Percentiles rank a stretch among this genome's conserved stretches.
phyloP scores from a whole-genome alignment of 2,329 filamentous ascomycete genomes.

The Drechslerella dactyloides region DNA sequence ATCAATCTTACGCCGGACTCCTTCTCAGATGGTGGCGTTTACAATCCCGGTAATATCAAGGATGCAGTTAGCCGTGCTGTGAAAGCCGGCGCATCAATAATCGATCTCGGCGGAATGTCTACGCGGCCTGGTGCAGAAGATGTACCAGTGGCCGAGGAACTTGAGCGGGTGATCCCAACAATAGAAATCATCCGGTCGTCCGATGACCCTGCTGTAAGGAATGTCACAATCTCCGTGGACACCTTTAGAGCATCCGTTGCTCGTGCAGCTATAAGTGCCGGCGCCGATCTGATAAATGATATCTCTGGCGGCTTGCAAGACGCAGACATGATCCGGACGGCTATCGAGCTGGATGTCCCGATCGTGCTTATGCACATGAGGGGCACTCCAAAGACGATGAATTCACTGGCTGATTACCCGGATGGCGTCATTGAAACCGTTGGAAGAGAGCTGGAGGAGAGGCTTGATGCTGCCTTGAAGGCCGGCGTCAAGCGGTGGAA shows the following conservation, averaged over 20 bases:
- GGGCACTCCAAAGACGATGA: constrained; percentile 84
- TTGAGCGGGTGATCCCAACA: constrained; percentile 77
- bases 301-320: constrained; percentile 84
- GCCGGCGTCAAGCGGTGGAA: constrained; percentile 90
- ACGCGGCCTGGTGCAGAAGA: constrained; percentile 77
- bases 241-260: constrained; percentile 90
- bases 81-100: constrained; percentile 74
- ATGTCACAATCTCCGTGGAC: constrained; percentile 71
- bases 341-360: constrained; percentile 77
- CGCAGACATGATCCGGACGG: constrained; percentile 77
- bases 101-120: constrained; percentile 93
- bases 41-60: constrained; percentile 64
- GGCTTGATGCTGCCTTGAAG: constrained; percentile 75
- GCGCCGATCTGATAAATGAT: constrained; percentile 94
- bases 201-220: constrained; percentile 63
- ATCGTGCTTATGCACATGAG: constrained; percentile 93
- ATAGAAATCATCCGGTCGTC: constrained; percentile 75
- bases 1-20: constrained; percentile 95
- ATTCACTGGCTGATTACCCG: constrained; percentile 70
- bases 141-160: constrained; percentile 75
- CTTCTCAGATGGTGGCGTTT: constrained; percentile 85
- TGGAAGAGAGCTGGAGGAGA: constrained; percentile 70
- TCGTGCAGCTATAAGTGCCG: constrained; percentile 73
- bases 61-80: constrained; percentile 69
- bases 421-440: constrained; percentile 69